Evolutionary conservation across 768 basidiomycete genomes (phyloP).

Genomic region (Suillus subluteus): DNA sequence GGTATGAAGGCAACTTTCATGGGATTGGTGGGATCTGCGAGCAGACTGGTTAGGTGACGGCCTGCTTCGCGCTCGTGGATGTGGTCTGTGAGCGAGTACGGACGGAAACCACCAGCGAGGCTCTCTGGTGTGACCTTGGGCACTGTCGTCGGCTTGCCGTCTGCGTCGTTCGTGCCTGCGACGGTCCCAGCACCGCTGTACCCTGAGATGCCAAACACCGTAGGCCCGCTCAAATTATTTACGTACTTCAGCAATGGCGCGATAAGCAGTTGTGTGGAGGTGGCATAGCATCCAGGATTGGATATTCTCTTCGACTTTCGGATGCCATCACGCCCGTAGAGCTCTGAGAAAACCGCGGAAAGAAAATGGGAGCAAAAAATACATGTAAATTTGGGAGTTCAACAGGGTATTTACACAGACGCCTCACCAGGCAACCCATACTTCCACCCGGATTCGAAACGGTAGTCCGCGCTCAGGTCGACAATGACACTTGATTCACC

Average conservation of each 20-base stretch:
- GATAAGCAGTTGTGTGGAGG: slow-evolving; percentile 87
- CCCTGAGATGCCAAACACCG: slow-evolving; percentile 91
- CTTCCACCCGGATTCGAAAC: slow-evolving; percentile 94
- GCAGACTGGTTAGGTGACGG: slow-evolving; percentile 72
- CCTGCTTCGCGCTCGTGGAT: slow-evolving; percentile 98
- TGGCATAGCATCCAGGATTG: slow-evolving; percentile 98
- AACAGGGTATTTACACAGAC: slow-evolving; percentile 43
- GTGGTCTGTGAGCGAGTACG: slow-evolving; percentile 94
- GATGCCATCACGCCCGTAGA: slow-evolving; percentile 77
- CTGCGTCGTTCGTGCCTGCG: slow-evolving; percentile 59
- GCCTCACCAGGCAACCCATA: slow-evolving; percentile 98
- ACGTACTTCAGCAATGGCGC: slow-evolving; percentile 85
- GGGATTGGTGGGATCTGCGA: slow-evolving; percentile 35
- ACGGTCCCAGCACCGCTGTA: slow-evolving; percentile 96
- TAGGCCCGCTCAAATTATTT: slow-evolving; percentile 61
- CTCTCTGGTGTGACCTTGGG: slow-evolving; percentile 83
- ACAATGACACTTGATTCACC: slow-evolving; percentile 76
- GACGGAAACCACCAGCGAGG: slow-evolving; percentile 74
- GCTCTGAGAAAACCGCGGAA: slow-evolving; percentile 53
- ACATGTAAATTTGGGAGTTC: slow-evolving; percentile 40
- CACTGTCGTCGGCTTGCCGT: slow-evolving; percentile 72
- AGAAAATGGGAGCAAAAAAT: slow-evolving; percentile 31
- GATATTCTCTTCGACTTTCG: slow-evolving; percentile 83
- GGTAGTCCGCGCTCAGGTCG: slow-evolving; percentile 92
- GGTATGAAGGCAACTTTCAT: slow-evolving; percentile 86